Percentiles rank a stretch among this genome's conserved stretches.
Conservation (phyloP, 345 rosid genomes). For the Schrenkiella parvula region DNA sequence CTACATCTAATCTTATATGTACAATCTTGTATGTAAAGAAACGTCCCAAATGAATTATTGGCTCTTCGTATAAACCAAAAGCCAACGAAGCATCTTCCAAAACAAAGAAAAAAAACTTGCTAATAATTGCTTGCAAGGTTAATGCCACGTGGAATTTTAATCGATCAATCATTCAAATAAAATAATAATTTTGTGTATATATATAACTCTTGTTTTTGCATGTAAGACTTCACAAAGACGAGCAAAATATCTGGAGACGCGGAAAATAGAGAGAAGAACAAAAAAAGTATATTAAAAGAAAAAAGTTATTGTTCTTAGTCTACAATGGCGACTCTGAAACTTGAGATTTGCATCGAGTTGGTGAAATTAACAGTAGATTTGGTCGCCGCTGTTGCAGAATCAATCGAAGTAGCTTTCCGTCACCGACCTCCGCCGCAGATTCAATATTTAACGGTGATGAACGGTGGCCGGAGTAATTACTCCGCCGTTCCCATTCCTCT, state of each 20-base stretch:
- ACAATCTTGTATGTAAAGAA: background rate
- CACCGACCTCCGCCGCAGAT: conserved; percentile 26
- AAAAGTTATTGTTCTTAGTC: background rate
- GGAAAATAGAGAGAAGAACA: conserved; percentile 25
- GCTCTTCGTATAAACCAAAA: conserved; percentile 27
- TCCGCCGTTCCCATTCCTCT: conserved; percentile 29
- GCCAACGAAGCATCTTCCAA: conserved; percentile 28
- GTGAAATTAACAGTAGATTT: conserved; percentile 28
- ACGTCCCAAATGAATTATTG: conserved; percentile 18
- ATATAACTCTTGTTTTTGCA: conserved; percentile 24
- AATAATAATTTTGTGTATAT: conserved; percentile 16
- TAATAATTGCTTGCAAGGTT: conserved; percentile 22
- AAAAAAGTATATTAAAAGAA: background rate
- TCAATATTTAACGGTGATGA: background rate
- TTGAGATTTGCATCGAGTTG: conserved; percentile 37
- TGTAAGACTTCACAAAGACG: conserved; percentile 18
- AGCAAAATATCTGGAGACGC: conserved; percentile 16
- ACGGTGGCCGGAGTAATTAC: conserved; percentile 28
- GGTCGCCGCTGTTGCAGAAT: conserved; percentile 31
- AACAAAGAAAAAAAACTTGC: background rate
- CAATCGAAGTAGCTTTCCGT: conserved; percentile 32
- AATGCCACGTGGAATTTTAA: conserved; percentile 24
- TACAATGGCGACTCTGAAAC: conserved; percentile 25
- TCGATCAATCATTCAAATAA: conserved; percentile 3
- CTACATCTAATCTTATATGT: too few relatives aligned